Conservation (phyloP, 805 yeast genomes). For the Saccharomyces jurei region DNA sequence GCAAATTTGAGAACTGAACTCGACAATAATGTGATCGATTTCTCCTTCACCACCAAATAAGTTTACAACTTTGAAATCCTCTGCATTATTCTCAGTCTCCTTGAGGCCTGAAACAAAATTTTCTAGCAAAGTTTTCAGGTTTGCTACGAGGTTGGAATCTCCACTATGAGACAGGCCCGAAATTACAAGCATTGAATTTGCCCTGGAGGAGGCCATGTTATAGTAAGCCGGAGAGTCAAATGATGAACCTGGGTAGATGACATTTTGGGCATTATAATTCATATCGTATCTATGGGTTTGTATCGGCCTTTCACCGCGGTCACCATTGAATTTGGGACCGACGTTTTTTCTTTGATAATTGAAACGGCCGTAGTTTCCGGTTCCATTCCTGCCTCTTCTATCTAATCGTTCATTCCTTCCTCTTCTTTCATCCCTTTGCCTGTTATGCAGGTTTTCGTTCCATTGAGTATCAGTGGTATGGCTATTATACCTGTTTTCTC, state of each 20-base stretch:
- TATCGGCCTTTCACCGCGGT: neutral
- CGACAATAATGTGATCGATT: conserved; percentile 7
- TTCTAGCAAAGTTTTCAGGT: conserved; percentile 4
- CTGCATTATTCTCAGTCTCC: conserved; percentile 1
- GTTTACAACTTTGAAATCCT: conserved; percentile 3
- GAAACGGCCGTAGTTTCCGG: neutral
- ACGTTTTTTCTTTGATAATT: neutral
- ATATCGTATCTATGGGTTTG: neutral
- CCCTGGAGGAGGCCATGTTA: conserved; percentile 6
- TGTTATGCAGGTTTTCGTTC: neutral
- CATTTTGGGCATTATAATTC: neutral
- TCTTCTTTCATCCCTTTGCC: neutral
- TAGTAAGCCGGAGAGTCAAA: conserved; percentile 4
- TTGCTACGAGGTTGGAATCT: neutral
- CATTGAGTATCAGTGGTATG: neutral
- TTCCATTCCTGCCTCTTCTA: neutral
- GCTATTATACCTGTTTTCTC: neutral
- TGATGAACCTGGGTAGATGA: conserved; percentile 1
- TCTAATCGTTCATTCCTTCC: neutral
- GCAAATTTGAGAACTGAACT: conserved; percentile 13
- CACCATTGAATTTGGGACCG: neutral
- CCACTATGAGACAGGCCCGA: neutral
- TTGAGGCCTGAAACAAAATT: conserved; percentile 3
- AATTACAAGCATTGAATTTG: conserved; percentile 5
- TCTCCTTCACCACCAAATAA: neutral